Conservation (phyloP, 202 grass and related monocot species). For the Schoenoplectus tabernaemontani region DNA sequence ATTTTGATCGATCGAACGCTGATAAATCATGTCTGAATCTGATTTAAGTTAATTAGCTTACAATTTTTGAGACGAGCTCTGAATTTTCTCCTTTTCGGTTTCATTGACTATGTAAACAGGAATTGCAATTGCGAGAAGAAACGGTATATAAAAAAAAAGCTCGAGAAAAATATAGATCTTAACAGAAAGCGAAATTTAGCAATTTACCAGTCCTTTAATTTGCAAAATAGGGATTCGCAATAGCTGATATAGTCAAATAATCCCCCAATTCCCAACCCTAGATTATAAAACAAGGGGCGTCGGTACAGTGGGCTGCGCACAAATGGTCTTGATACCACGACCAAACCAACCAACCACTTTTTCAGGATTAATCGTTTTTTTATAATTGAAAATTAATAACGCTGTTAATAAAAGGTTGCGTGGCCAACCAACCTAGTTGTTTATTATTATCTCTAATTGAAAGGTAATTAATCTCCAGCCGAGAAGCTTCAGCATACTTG, state of each 20-base stretch:
- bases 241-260: slow-evolving; percentile 15
- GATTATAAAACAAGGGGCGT: not conserved
- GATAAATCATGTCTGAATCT: not conserved
- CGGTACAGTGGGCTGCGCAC: slow-evolving; percentile 4
- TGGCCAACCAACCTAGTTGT: slow-evolving; percentile 1
- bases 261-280: slow-evolving; percentile 10
- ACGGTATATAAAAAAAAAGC: not conserved
- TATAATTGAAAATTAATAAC: not conserved
- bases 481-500: not conserved
- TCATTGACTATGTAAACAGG: slow-evolving; percentile 4
- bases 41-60: slow-evolving; percentile 26
- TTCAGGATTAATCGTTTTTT: not conserved
- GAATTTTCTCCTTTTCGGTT: slow-evolving; percentile 21
- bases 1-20: not conserved
- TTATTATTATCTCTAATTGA: not conserved
- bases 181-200: slow-evolving; percentile 11
- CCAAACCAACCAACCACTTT: not conserved
- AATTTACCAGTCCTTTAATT: slow-evolving; percentile 26
- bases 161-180: not conserved
- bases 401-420: slow-evolving; percentile 8
- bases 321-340: slow-evolving; percentile 9
- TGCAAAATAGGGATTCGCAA: slow-evolving; percentile 9
- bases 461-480: not conserved
- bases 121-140: not conserved
- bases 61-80: slow-evolving; percentile 24